A percentile compares a stretch with the other conserved stretches of the same genome.
Conservation (phyloP, 176 grass and related monocot species). For the Leersia perrieri region DNA sequence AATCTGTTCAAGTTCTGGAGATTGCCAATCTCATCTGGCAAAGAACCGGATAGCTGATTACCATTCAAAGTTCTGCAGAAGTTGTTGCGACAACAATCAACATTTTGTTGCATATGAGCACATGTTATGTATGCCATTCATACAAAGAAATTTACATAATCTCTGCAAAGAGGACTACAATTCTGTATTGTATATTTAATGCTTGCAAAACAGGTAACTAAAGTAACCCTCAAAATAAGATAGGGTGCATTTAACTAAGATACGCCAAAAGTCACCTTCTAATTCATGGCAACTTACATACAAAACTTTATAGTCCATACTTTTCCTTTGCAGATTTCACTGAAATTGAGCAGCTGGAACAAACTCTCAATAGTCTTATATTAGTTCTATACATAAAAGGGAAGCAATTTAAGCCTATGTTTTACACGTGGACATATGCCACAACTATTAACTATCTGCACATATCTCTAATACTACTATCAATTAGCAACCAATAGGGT, state of each 20-base stretch:
- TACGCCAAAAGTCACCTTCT: neutral
- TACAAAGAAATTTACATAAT: neutral
- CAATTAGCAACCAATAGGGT: no score
- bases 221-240: slow-evolving; percentile 18
- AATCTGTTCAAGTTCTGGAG: slow-evolving; percentile 68
- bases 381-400: neutral
- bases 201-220: neutral
- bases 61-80: slow-evolving; percentile 86
- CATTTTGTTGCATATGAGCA: slow-evolving; percentile 7
- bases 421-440: neutral
- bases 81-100: neutral
- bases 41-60: slow-evolving; percentile 67
- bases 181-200: neutral
- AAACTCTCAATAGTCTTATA: neutral
- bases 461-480: neutral
- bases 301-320: neutral
- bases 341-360: neutral
- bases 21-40: slow-evolving; percentile 86
- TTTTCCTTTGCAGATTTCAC: neutral
- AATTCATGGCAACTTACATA: neutral
- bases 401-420: neutral
- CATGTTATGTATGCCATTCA: neutral
- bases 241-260: neutral
- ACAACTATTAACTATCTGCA: neutral
- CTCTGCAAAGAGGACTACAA: neutral